Conservation (phyloP, 1,139 yeast species). For the Debaryomyces coudertii region DNA sequence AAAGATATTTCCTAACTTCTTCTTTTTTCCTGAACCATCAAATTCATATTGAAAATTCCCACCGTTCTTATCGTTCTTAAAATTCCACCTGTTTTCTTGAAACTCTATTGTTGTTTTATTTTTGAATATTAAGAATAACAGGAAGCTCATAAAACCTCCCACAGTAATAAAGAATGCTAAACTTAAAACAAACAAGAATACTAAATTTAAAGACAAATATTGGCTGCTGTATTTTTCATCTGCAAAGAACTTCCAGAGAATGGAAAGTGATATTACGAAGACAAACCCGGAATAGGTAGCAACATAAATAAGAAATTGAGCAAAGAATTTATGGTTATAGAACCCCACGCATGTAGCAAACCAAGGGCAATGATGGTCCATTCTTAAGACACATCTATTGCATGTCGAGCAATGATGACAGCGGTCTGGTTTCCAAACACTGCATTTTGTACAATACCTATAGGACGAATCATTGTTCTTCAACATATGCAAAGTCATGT, state of each 20-base stretch:
- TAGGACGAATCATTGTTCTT: slow-evolving; percentile 12
- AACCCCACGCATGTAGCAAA: slow-evolving; percentile 72
- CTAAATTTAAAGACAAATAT: slow-evolving; percentile 59
- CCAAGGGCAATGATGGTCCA: slow-evolving; percentile 99
- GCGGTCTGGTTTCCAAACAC: slow-evolving; percentile 91
- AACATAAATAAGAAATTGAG: slow-evolving; percentile 70
- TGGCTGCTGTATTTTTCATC: slow-evolving; percentile 40
- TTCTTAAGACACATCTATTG: slow-evolving; percentile 67
- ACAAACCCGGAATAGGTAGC: slow-evolving; percentile 49
- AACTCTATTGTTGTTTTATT: slow-evolving; percentile 86
- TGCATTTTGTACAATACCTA: slow-evolving; percentile 60
- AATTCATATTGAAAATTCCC: slow-evolving; percentile 38
- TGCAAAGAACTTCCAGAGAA: slow-evolving; percentile 55
- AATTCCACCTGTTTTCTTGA: slow-evolving; percentile 54
- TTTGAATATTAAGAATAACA: slow-evolving; percentile 57
- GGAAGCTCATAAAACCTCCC: slow-evolving; percentile 58
- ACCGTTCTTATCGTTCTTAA: slow-evolving; percentile 38
- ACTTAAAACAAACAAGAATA: slow-evolving; percentile 62
- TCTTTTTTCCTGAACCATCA: slow-evolving; percentile 34
- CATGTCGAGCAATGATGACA: slow-evolving; percentile 87
- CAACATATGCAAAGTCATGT: slow-evolving; percentile 22
- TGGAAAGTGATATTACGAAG: slow-evolving; percentile 39
- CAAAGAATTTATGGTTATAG: slow-evolving; percentile 74
- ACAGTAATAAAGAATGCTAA: slow-evolving; percentile 68
- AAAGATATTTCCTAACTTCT: slow-evolving; percentile 63